These are phyloP conservation scores for Prunella vulgaris DNA, from an alignment of 257 asterid genomes.

Conservation along the genomic window DNA sequence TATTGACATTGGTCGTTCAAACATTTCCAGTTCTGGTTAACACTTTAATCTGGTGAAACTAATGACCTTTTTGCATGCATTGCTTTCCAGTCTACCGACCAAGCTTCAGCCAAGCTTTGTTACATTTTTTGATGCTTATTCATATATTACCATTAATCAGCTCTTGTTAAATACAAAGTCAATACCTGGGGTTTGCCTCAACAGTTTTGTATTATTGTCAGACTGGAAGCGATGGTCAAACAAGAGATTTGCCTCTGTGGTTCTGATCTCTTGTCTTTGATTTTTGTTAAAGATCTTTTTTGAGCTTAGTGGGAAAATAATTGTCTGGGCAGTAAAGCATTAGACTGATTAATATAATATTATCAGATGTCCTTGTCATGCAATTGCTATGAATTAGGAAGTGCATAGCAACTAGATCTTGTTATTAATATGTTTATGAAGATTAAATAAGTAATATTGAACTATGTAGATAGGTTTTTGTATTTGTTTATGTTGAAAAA, in stretches of 20 bases:
- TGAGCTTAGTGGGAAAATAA: neutral
- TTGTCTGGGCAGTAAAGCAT: neutral
- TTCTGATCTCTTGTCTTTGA: neutral
- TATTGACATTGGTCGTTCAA: neutral
- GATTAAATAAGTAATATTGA: neutral
- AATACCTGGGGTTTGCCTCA: neutral
- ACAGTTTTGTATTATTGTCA: neutral
- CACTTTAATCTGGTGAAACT: neutral
- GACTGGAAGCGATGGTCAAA: neutral
- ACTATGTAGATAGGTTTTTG: neutral
- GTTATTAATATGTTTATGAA: neutral
- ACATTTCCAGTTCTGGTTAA: neutral
- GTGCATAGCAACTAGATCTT: neutral
- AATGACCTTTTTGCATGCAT: neutral
- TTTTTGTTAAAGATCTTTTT: neutral
- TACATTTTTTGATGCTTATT: neutral
- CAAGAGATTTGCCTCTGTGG: neutral
- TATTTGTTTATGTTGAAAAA: neutral
- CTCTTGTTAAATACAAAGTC: neutral
- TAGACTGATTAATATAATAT: neutral
- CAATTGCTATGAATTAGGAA: neutral
- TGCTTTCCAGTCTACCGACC: neutral
- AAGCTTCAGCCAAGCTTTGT: neutral
- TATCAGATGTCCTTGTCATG: neutral
- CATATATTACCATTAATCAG: neutral